Base-by-base conservation (phyloP, 202 grass and related monocot genomes). In the Cymbopogon flexuosus region DNA sequence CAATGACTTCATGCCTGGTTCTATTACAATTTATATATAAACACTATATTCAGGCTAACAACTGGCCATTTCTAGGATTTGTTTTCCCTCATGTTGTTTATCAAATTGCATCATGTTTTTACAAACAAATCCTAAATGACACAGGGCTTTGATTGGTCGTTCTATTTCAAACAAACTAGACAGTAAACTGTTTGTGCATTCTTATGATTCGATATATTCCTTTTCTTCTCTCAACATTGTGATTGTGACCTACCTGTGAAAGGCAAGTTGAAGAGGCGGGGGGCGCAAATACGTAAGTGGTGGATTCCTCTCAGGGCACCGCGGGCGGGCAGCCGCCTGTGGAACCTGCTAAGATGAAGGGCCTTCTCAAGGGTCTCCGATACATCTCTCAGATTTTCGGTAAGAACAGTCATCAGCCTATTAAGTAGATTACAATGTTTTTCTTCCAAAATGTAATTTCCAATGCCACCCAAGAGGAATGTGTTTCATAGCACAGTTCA, bases 341-440 rank as follows among this genome's bases (percentile, higher is more conserved):
- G 92, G 92, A 91, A 71, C 85, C 85, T 7, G 73, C 9, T 66
- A 94, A 90, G 80, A 94, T 94, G 92, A 99, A 99, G 80, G 92
- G 92, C 13, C 88, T 99, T 46, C 87, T 99, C 88, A 99, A 91
- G 81, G 96, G 92, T 79, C 92, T 99, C 54, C 92, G 96, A 19
- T 99, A 99, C 75, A 93, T 99, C 77, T 93, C 96, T 14, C 96
- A 99, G 75, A 95, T 99, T 45, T 93, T 99, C 13, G 96, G 96
- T 96, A 87, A 27, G 23, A 54, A 15, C 61, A 43, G 41, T 43
- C 10, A 3, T 10, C 10, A 43, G 11, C 41, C 10, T 43, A 43
- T 11, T 43, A 42, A 2, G 0, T 10, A 33, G 31, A 33, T 33
- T 33, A 2, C 31, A 11, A 8, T 22, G 18, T 57, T 24, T 10